Evolutionary conservation across 192 early-diverging fungal genomes (phyloP), one percentile per base, ranked within the genome.

Genomic region (Coemansia guatemalensis): DNA sequence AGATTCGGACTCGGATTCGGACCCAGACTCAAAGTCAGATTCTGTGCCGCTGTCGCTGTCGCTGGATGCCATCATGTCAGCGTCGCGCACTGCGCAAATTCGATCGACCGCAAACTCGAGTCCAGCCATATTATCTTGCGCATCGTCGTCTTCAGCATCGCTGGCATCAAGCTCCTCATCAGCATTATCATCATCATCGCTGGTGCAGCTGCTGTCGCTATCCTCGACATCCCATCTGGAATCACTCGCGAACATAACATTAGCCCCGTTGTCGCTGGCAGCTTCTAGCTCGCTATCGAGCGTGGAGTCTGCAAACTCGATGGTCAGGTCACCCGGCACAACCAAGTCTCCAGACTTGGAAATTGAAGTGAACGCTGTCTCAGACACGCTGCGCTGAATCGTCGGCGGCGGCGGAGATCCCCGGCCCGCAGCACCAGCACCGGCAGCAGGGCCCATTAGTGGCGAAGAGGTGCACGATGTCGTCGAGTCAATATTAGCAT

Each of bases 371-470:
- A 58, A 70, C 1, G 69, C 51, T 4, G 53, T 53, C 8, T 70
- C 68, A 6, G 74, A 67, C 44, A 57, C 56, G 2, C 63, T 59
- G 50, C 74, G 74, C 26, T 48, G 66, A 47, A 68, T 59, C 8
- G 25, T 24, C 8, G 62, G 58, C 52, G 62, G 56, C 35, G 56
- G 60, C 30, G 60, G 62, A 22, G 61, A 53, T 29, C 30, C 23
- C 20, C 27, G 4, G 27, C 25, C 27, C 8, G 32, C 29, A 8
- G 56, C 30, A 4, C 33, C 25, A 22, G 48, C 22, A 20, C 47
- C 29, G 4, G 56, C 30, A 4, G 50, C 25, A 22, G 48, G 21
- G 26, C 47, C 24, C 66, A 64, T 58, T 7, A 60, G 26, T n/a
- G 72, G 56, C 20, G 72, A 68, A 5, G 72, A 74, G 6, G 25